Conservation (phyloP, 495 filamentous ascomycete genomes). For the Penicillium salamii region DNA sequence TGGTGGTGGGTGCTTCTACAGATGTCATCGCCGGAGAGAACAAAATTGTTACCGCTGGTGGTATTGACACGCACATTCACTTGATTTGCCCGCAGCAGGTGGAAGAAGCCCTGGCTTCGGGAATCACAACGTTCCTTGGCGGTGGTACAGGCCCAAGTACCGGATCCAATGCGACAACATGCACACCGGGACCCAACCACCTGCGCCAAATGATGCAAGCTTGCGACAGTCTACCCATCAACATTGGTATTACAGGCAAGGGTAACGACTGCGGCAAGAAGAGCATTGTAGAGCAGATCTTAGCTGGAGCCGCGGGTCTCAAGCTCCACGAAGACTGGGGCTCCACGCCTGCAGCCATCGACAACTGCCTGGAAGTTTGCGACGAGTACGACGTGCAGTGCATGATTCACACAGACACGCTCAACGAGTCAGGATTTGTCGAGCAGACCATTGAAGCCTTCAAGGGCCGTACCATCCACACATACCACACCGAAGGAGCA, state of each 20-base stretch:
- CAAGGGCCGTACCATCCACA: slow-evolving; percentile 90
- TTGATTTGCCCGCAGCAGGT: slow-evolving; percentile 97
- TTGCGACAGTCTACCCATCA: slow-evolving; percentile 80
- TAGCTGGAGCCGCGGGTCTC: slow-evolving; percentile 82
- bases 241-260: slow-evolving; percentile 93
- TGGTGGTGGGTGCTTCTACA: slow-evolving; percentile 87
- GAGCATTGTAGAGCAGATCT: slow-evolving; percentile 76
- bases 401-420: slow-evolving; percentile 95
- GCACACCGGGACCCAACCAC: slow-evolving; percentile 81
- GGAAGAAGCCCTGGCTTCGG: slow-evolving; percentile 79
- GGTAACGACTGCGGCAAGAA: slow-evolving; percentile 79
- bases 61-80: slow-evolving; percentile 91
- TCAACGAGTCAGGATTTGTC: slow-evolving; percentile 97
- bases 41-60: slow-evolving; percentile 90
- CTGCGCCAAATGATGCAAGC: slow-evolving; percentile 93
- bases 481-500: slow-evolving; percentile 97
- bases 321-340: slow-evolving; percentile 99
- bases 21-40: slow-evolving; percentile 96
- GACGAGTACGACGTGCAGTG: slow-evolving; percentile 91
- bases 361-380: slow-evolving; percentile 82
- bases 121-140: slow-evolving; percentile 88
- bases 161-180: slow-evolving; percentile 93
- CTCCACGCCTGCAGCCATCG: slow-evolving; percentile 87
- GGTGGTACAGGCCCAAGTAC: slow-evolving; percentile 95
- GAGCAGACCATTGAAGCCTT: slow-evolving; percentile 87